Evolutionary conservation across 2,329 filamentous ascomycete species (phyloP), one percentile per base, ranked within the genome.

Genomic region (Aspergillus texensis): DNA sequence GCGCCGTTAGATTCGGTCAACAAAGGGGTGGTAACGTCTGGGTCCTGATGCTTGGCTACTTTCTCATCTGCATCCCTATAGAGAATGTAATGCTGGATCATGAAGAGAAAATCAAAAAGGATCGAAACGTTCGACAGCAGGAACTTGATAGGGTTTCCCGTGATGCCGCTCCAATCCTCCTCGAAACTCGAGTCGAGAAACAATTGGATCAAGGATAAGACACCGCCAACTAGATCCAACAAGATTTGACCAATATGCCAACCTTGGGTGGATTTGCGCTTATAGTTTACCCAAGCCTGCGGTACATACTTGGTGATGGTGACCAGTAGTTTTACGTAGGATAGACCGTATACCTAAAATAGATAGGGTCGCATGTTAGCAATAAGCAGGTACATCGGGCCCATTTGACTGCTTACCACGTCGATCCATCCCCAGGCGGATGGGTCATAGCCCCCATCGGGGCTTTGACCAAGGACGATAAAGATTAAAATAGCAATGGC

Each of bases 291-390:
- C 72, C 91, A 84, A 43, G 91, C 88, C 82, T 97, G 93, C 6
- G 95, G 95, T 54, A 92, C 89, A 79, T 97, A 98, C 81, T 99
- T 99, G 79, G 96, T 86, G 30, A 97, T 81, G 0, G 94, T 97
- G 68, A 96, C 87, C 60, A 94, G 78, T 39, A 99, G 84, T 80
- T 99, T 99, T 75, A 96, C 89, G 75, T 96, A 96, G 48, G 92
- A 92, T 36, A 96, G 81, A 14, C 90, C 86, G 72, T 89, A 88
- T 36, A 88, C 80, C 86, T 86, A 65, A 50, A 54, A 46, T 26
- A 32, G 21, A 24, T n/a, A 45, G 54, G 46, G 41, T 60, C 34
- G 41, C 14, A 46, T 34, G 32, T 57, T 56, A 60, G 53, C n/a
- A 26, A n/a, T 50, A 43, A 45, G 21, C 57, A 30, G 6, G 21